Base-by-base conservation (phyloP, 2,329 filamentous ascomycete genomes). In the Coleophoma cylindrospora region DNA sequence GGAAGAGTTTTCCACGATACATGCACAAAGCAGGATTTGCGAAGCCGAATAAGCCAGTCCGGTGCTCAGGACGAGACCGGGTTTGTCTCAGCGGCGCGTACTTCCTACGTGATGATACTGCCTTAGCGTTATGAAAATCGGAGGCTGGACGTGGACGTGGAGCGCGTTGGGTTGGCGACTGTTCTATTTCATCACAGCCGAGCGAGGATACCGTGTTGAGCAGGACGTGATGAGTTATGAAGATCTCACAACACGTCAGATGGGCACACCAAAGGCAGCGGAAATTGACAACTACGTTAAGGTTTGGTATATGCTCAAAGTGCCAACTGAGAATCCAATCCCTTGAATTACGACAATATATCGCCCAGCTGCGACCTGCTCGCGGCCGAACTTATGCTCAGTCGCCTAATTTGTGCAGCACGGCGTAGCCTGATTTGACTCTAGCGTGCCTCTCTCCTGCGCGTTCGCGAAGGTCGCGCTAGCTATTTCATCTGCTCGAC, bases 61-160 rank as follows among this genome's bases (percentile, higher is more conserved):
- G 41, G 41, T 21, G 21, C 21, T 22, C 41, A 14, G 21, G 22
- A 32, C 41, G 41, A 44, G 41, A 44, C 41, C 41, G 32, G 19
- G 22, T 27, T 27, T 32, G 41, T 44, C 41, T 44, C 41, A 44
- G 21, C 15, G 32, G 41, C 41, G 41, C 41, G 41, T 44, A 44
- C 22, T 44, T 44, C 32, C 40, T 44, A 27, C 32, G 41, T 44
- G 41, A 21, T 44, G 41, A 44, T 44, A 44, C 41, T 33, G 41
- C 41, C 41, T 44, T 44, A 44, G 41, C 41, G 41, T 44, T 27
- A 44, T 44, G 21, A 22, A 44, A 27, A 44, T 27, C 21, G 32
- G 41, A 27, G 41, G 27, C 19, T 27, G 27, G 21, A 44, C 41
- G 41, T 27, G 27, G 27, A 27, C 27, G 27, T 27, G 27, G 27